phyloP scores from a whole-genome alignment of 768 basidiomycete genomes.

The Boletus speciosus region DNA sequence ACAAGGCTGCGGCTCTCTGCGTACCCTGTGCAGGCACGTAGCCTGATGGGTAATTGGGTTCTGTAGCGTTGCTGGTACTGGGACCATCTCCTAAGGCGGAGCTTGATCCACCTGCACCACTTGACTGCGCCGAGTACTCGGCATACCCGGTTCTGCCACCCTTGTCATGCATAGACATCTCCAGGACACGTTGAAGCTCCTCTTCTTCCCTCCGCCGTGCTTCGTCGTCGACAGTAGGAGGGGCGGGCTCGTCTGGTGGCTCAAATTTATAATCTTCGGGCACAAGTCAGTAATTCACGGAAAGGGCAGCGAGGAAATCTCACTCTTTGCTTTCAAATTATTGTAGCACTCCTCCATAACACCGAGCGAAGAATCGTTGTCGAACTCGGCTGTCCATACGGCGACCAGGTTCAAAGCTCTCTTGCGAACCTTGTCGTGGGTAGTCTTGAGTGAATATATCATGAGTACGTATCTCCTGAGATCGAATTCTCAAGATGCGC shows the following conservation, averaged over 20 bases:
- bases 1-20: slow-evolving; percentile 29
- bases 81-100: slow-evolving; percentile 21
- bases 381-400: slow-evolving; percentile 83
- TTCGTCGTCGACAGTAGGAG: slow-evolving; percentile 73
- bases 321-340: slow-evolving; percentile 78
- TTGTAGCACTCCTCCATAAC: slow-evolving; percentile 91
- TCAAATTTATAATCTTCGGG: slow-evolving; percentile 70
- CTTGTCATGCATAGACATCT: slow-evolving; percentile 89
- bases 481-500: slow-evolving; percentile 15
- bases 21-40: slow-evolving; percentile 59
- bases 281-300: slow-evolving; percentile 10
- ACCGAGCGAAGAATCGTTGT: slow-evolving; percentile 72
- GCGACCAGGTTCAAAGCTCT: slow-evolving; percentile 70
- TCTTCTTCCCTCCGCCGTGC: slow-evolving; percentile 85
- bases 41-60: slow-evolving; percentile 46
- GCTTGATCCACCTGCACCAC: slow-evolving; percentile 36
- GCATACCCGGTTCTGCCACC: slow-evolving; percentile 68
- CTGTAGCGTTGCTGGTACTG: slow-evolving; percentile 14
- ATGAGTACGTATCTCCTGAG: slow-evolving; percentile 9
- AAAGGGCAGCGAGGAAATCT: slow-evolving; percentile 9
- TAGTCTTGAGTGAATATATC: slow-evolving; percentile 51
- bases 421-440: slow-evolving; percentile 86
- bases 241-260: slow-evolving; percentile 54
- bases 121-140: slow-evolving; percentile 39
- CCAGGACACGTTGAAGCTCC: slow-evolving; percentile 88